Base-by-base conservation (phyloP, 768 basidiomycete genomes). In the Russula earlei region DNA sequence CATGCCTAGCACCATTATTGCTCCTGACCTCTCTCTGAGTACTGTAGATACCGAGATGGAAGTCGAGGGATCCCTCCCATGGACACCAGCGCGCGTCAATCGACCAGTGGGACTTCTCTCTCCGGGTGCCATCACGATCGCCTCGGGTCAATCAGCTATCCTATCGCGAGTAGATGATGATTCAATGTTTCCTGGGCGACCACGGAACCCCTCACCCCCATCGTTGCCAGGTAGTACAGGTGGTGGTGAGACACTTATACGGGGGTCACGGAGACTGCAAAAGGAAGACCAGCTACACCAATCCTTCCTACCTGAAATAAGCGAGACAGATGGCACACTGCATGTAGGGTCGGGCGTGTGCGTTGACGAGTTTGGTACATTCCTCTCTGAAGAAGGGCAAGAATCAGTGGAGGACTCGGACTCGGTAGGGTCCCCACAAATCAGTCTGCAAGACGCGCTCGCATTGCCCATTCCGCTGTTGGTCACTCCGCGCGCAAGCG, bases 401-500 rank as follows among this genome's bases (percentile, higher is more conserved):
- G 45, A 33, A 15, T 46, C 17, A 19, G 12, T 0, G 15, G 50
- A 58, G 14, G 40, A 42, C n/a, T 38, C 49, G 12, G 34, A 34
- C 41, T n/a, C 24, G 17, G 19, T 22, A 29, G 38, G 22, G 15
- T 50, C 49, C 8, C 49, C 44, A 6, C 49, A 50, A 20, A 51
- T 62, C 14, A 60, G 59, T 37, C 38, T 62, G 24, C 54, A 24
- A 36, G 52, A 49, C 27, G 61, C 61, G 31, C 61, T 62, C 15
- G 61, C 54, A 5, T 10, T 62, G 43, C 61, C 61, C 17, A 62
- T 62, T 29, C 61, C 61, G 8, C 31, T 62, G 25, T 25, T 62
- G 17, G 48, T 62, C 17, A 56, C 61, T 15, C 57, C 52, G 20
- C 48, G 52, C 33, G 29, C 47, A 14, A 52, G 51, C 51, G 45